Evolutionary conservation across 805 yeast genomes (phyloP), one percentile per base, ranked within the genome.

Genomic region (Candida insectalens): DNA sequence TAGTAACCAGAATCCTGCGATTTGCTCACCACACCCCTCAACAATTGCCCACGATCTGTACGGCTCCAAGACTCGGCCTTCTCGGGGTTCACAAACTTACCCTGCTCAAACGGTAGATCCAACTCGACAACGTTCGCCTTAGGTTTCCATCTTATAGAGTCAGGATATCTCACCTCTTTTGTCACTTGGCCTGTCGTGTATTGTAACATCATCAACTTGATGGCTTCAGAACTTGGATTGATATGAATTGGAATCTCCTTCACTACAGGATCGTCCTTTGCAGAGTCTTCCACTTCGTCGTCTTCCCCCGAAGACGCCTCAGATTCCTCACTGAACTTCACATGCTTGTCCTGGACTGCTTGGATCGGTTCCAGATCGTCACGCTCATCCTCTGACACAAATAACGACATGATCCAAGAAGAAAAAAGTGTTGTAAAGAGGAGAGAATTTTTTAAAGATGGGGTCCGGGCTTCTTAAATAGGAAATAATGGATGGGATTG

Each of bases 101-200:
- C 47, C 0, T 83, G 80, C 34, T 80, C 80, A 33, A 84, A 57
- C 10, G 95, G 94, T 5, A 83, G 61, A 39, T 80, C 83, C 25
- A 88, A 68, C 51, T 84, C 94, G 39, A 92, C 59, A 9, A 76
- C 64, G 2, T 74, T 71, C 1, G 84, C 65, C 19, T 67, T 60
- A 1, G 71, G 71, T 48, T 87, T 89, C 38, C 81, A 53, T 27
- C 36, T 20, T 16, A 44, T 12, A 14, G 27, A 23, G 16, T 34
- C 29, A 23, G 36, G 29, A 8, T 27, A 35, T 13, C 21, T 25
- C 3, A 31, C 28, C 15, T 34, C 35, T 3, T 15, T 12, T 5
- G 31, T 19, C 13, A 5, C 15, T 6, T 25, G 27, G 20, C 32
- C 27, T 3, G 38, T 41, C 4, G 83, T 82, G 43, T 70, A 78